phyloP scores from a whole-genome alignment of 148 eudicot species.

The Fagopyrum esculentum region DNA sequence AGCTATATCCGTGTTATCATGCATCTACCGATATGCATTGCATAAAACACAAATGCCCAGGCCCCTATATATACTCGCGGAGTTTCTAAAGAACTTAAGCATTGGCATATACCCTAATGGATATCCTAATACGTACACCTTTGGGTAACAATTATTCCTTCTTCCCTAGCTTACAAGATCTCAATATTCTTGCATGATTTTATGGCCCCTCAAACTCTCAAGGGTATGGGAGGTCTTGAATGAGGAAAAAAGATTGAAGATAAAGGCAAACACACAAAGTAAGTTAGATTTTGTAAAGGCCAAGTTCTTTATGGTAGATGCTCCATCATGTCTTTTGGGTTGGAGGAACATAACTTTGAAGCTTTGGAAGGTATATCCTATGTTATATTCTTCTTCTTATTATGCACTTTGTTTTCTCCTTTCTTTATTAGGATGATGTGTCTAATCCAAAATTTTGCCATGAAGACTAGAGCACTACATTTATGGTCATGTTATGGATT shows the following conservation, averaged over 20 bases:
- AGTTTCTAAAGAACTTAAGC: neutral
- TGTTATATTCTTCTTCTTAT: neutral
- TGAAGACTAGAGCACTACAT: too few relatives aligned
- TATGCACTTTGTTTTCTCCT: neutral
- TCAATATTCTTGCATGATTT: neutral
- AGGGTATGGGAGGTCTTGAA: neutral
- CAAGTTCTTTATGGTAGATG: neutral
- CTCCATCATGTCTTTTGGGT: neutral
- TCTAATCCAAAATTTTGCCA: neutral
- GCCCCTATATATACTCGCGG: neutral
- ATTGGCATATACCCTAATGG: constrained; percentile 4
- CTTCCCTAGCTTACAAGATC: neutral
- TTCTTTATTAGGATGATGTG: neutral
- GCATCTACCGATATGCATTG: neutral
- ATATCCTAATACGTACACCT: neutral
- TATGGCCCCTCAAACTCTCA: neutral
- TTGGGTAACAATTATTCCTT: neutral
- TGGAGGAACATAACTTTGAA: neutral
- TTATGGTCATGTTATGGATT: too few relatives aligned
- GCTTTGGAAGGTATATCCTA: neutral
- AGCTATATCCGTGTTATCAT: neutral
- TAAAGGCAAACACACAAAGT: neutral
- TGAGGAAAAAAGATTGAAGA: neutral
- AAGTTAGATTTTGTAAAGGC: neutral
- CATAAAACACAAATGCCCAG: neutral